Conservation (phyloP, 768 basidiomycete genomes). For the Auricularia heimuer region DNA sequence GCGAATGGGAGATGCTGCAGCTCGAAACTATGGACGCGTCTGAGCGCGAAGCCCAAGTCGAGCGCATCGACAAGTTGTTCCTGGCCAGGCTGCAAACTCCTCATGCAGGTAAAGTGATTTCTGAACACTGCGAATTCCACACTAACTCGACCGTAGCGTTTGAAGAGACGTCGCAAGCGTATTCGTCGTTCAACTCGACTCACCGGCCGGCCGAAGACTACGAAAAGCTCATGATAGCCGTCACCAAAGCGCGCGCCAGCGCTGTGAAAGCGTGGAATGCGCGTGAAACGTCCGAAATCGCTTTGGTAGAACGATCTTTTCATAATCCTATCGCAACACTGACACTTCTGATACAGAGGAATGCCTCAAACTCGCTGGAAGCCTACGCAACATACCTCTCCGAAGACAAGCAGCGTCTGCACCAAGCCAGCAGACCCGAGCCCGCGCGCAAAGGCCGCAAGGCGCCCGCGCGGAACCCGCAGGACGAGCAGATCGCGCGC, state of each 20-base stretch:
- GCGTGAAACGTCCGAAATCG: slow-evolving; percentile 51
- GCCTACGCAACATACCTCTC: slow-evolving; percentile 54
- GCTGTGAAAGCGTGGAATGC: slow-evolving; percentile 52
- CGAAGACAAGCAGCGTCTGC: slow-evolving; percentile 39
- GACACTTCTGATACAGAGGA: slow-evolving; percentile 8
- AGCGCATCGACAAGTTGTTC: slow-evolving; percentile 46
- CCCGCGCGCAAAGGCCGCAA: slow-evolving; percentile 2
- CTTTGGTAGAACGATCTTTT: slow-evolving; percentile 46
- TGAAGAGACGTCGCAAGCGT: slow-evolving; percentile 73
- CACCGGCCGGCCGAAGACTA: slow-evolving; percentile 68
- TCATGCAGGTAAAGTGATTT: slow-evolving; percentile 47
- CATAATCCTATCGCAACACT: not conserved
- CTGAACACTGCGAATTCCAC: not conserved
- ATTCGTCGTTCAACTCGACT: slow-evolving; percentile 82
- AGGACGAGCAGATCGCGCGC: slow-evolving; percentile 16
- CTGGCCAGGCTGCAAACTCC: slow-evolving; percentile 65
- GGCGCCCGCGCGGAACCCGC: slow-evolving; percentile 2
- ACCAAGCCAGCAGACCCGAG: slow-evolving; percentile 42
- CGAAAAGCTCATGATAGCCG: slow-evolving; percentile 62
- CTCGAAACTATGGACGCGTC: slow-evolving; percentile 36
- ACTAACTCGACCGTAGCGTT: slow-evolving; percentile 40
- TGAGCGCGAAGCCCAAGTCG: slow-evolving; percentile 24
- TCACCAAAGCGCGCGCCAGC: slow-evolving; percentile 59
- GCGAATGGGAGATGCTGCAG: slow-evolving; percentile 64
- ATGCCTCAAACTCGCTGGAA: slow-evolving; percentile 36